Percentiles rank a stretch among this genome's conserved stretches.
Evolutionary conservation across 208 protist species (phyloP).

Genomic region (Acanthamoeba rhysodes): DNA sequence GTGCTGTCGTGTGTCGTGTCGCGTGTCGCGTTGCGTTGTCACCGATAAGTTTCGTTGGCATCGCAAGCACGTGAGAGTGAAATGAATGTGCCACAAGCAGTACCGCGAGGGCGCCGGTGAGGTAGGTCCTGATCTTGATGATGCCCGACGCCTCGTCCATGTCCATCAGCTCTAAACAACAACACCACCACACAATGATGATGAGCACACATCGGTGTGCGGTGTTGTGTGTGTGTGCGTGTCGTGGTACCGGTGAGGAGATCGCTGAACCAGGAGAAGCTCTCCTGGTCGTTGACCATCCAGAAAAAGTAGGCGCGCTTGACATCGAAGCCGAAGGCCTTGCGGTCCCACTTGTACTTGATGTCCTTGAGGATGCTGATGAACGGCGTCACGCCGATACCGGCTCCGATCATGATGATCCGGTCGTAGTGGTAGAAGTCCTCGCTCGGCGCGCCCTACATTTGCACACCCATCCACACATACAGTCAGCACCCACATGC

Average conservation of each 20-base stretch:
- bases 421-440: constrained; percentile 87
- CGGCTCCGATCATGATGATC: constrained; percentile 87
- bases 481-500: too few relatives aligned
- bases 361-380: constrained; percentile 88
- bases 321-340: constrained; percentile 58
- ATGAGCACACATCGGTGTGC: too few relatives aligned
- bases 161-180: not conserved
- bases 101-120: constrained; percentile 10
- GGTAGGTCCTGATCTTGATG: constrained; percentile 59
- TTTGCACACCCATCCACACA: constrained; percentile 77
- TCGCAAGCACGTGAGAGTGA: too few relatives aligned
- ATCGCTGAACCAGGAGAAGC: constrained; percentile 88
- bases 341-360: constrained; percentile 73
- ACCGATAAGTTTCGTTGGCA: too few relatives aligned
- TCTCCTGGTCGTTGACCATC: constrained; percentile 82
- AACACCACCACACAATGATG: too few relatives aligned
- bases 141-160: constrained; percentile 9
- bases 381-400: constrained; percentile 92
- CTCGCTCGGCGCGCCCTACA: constrained; percentile 88
- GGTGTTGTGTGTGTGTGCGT: too few relatives aligned
- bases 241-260: constrained; percentile 70
- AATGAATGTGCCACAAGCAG: not conserved
- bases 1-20: not conserved
- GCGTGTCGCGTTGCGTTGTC: too few relatives aligned
- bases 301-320: constrained; percentile 87